Evolutionary conservation across 2,329 filamentous ascomycete genomes (phyloP).

Genomic region (Thielaviopsis cerberus): DNA sequence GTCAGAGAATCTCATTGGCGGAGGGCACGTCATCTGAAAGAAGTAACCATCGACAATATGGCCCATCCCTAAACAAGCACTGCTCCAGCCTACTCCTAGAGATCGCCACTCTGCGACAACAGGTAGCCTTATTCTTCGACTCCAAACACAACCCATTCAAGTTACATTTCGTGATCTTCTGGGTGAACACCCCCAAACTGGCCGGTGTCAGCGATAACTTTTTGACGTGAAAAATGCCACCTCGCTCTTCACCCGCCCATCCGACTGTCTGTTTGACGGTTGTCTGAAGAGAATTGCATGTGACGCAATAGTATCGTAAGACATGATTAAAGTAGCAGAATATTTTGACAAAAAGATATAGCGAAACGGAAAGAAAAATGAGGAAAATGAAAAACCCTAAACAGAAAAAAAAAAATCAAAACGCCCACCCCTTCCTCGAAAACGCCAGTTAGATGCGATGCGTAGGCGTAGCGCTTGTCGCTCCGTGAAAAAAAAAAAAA

Average conservation of each 20-base stretch:
- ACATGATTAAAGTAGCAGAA: background rate
- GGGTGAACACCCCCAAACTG: background rate
- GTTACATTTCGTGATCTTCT: background rate
- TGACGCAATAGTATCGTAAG: background rate
- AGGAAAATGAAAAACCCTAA: background rate
- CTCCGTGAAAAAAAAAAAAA: background rate
- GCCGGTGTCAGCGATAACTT: background rate
- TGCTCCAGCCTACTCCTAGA: background rate
- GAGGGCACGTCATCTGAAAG: background rate
- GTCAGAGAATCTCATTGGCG: background rate
- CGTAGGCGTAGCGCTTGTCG: background rate
- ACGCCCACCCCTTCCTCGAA: slow-evolving; percentile 1
- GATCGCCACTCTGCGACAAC: background rate
- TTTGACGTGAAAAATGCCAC: background rate
- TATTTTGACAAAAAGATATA: background rate
- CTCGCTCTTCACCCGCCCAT: background rate
- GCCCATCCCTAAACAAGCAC: background rate
- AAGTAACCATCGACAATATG: background rate
- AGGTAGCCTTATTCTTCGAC: background rate
- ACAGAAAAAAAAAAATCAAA: background rate
- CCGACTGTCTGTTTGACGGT: background rate
- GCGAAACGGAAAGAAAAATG: background rate
- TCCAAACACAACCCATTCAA: background rate
- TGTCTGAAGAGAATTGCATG: background rate
- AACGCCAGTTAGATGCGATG: slow-evolving; percentile 1